Evolutionary conservation across 345 rosid species (phyloP), one percentile per base, ranked within the genome.

Genomic region (Jatropha curcas): DNA sequence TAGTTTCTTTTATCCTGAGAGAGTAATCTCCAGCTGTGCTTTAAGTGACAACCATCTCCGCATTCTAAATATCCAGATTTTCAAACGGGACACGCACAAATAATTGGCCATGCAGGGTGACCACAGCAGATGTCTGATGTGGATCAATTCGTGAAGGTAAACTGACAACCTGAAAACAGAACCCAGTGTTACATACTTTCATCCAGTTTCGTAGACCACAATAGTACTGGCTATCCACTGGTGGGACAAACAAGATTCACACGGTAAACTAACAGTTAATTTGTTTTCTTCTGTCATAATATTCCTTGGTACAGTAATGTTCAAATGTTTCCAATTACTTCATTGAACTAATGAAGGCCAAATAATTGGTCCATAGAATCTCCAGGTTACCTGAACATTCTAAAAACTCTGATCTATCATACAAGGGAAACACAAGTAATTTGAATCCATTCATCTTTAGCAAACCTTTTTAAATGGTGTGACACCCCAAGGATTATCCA

Each of bases 401-500:
- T 17, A 11, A 35, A 16, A 35, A 35, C 25, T 63, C 73, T 7
- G 39, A 8, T 8, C 11, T 11, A 71, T 35, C 30, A 22, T 31
- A 24, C n/a, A n/a, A 12, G 17, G 34, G 28, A 66, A 56, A 31
- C 3, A 46, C 71, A 58, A 58, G 35, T 31, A 22, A 48, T 2
- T 43, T 8, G 51, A 58, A 48, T 33, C 20, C 56, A 20, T 48
- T 65, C 37, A 19, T 65, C 56, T 17, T 34, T 34, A 7, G 48
- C 71, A 27, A n/a, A 78, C 82, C 82, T 78, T 78, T 70, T 74
- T 78, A 64, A 78, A 78, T 14, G 82, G 71, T 35, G 75, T 74
- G 10, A 78, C 77, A 31, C 82, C 82, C 82, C 82, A 78, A 1
- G 82, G 82, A 73, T 78, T 78, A 45, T 78, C 82, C 51, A 55